Evolutionary conservation across 331 rosid genomes (phyloP), one percentile per base, ranked within the genome.

Genomic region (Erythrophleum ivorense): DNA sequence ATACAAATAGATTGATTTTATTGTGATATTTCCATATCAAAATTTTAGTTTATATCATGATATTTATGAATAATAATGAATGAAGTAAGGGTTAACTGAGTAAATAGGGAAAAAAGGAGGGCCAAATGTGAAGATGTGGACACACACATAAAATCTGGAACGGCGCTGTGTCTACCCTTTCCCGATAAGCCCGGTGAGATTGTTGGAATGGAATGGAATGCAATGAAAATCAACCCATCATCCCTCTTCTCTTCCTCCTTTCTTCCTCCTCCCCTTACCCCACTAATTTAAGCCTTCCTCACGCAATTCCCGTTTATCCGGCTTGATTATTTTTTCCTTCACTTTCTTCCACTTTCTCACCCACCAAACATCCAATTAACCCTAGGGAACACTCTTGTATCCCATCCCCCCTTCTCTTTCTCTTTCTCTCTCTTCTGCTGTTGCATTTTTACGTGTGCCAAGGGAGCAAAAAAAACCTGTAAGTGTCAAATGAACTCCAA

Each of bases 141-240:
- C 66, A 6, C 29, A 54, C 31, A 55, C 71, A 79, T 77, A 76
- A 87, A 85, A 68, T 78, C 65, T 79, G 87, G 77, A 81, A 65
- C 92, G 89, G 88, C 87, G 85, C 85, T 29, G 70, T 83, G 86
- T 83, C 86, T 81, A 83, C 78, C 80, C 81, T 87, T 90, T 87
- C 82, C 89, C 87, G 91, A 85, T 89, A 89, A 91, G 89, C 89
- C 82, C 87, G 85, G 78, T 80, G 74, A 50, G 71, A 60, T 83
- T 80, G 89, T 86, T 89, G 60, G 81, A 86, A 88, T 77, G 87
- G 72, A 88, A 89, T 67, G 83, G 34, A 57, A 57, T 62, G 53
- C 7, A 41, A n/a, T 19, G 31, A 12, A 40, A 62, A 62, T 29
- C 67, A 89, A 72, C 29, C 34, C 65, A 48, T 15, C 71, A 66